phyloP scores from a whole-genome alignment of 2,329 filamentous ascomycete species.

The Pseudocercospora crystallina region DNA sequence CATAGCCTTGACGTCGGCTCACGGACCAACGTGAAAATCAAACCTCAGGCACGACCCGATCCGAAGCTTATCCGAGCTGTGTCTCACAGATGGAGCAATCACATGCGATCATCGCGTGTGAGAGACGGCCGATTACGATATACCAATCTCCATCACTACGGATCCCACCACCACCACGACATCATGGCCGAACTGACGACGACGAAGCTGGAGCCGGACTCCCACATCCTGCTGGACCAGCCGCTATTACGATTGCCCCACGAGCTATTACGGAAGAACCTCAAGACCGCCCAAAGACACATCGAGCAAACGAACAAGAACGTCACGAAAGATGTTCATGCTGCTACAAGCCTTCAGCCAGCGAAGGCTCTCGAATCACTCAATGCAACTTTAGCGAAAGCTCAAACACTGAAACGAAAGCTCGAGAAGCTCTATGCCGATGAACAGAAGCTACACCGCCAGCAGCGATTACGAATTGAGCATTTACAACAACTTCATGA shows the following conservation, averaged over 20 bases:
- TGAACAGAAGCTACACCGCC: conserved; percentile 72
- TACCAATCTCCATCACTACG: conserved; percentile 1
- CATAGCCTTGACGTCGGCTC: too few relatives aligned
- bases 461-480: conserved; percentile 72
- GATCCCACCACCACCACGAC: neutral
- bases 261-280: conserved; percentile 90
- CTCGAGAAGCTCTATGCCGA: conserved; percentile 75
- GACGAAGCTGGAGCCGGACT: conserved; percentile 70
- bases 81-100: neutral
- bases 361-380: conserved; percentile 76
- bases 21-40: too few relatives aligned
- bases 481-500: conserved; percentile 80
- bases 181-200: conserved; percentile 53
- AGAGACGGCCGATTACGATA: too few relatives aligned
- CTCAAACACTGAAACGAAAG: conserved; percentile 86
- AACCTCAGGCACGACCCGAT: too few relatives aligned
- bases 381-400: conserved; percentile 79
- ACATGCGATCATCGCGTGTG: too few relatives aligned
- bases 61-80: too few relatives aligned
- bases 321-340: conserved; percentile 59
- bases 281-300: conserved; percentile 77
- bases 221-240: conserved; percentile 82
- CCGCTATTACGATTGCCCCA: conserved; percentile 88
- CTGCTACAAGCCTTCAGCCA: conserved; percentile 51
- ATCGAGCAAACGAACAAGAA: conserved; percentile 70